Percentiles rank a stretch among this genome's conserved stretches.
phyloP scores from a whole-genome alignment of 495 filamentous ascomycete species.

The Penicillium herquei region DNA sequence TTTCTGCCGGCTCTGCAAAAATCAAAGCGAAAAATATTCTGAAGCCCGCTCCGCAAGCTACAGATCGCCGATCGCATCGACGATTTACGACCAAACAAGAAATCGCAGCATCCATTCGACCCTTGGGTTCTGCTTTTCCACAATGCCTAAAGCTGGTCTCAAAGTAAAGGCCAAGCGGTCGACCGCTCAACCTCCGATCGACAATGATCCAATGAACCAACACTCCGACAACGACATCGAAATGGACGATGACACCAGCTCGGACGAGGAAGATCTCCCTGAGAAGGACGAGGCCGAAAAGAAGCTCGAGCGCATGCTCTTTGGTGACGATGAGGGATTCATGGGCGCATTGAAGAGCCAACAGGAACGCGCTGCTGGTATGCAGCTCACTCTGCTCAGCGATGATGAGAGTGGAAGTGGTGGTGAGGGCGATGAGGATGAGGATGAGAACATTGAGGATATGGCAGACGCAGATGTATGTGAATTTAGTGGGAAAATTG shows the following conservation, averaged over 20 bases:
- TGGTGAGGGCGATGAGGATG: conserved; percentile 26
- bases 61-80: conserved; percentile 9
- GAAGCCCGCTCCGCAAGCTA: conserved; percentile 22
- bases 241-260: conserved; percentile 29
- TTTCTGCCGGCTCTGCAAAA: conserved; percentile 25
- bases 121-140: conserved; percentile 4
- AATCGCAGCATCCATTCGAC: not conserved
- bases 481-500: not conserved
- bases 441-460: conserved; percentile 52
- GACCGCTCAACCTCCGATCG: conserved; percentile 25
- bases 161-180: conserved; percentile 38
- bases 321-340: conserved; percentile 82
- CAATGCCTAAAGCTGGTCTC: conserved; percentile 31
- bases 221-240: conserved; percentile 29
- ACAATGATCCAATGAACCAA: conserved; percentile 15
- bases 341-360: conserved; percentile 60
- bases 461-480: conserved; percentile 45
- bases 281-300: conserved; percentile 79
- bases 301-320: conserved; percentile 80
- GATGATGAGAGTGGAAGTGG: conserved; percentile 35
- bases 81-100: conserved; percentile 8
- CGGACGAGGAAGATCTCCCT: conserved; percentile 42
- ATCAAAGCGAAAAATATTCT: conserved; percentile 33
- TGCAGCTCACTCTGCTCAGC: conserved; percentile 32
- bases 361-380: conserved; percentile 29